Percentiles rank a stretch among this genome's conserved stretches.
Conservation (phyloP, 2,329 filamentous ascomycete species). For the Metarhizium rileyi region DNA sequence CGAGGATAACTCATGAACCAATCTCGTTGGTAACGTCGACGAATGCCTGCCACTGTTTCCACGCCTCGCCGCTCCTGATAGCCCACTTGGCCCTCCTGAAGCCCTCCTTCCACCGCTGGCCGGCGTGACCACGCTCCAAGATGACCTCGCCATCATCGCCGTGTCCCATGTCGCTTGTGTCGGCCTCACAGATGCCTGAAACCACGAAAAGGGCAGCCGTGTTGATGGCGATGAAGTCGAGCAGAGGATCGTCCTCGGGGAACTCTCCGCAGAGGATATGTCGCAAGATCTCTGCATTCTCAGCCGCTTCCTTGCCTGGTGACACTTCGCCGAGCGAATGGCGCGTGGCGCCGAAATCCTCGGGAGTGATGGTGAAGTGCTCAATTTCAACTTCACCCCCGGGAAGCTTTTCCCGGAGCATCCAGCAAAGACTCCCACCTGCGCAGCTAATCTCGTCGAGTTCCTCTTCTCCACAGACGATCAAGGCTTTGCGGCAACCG, state of each 20-base stretch:
- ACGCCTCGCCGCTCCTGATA: conserved; percentile 76
- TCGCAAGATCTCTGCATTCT: conserved; percentile 80
- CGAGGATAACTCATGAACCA: conserved; percentile 7
- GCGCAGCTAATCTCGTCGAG: conserved; percentile 93
- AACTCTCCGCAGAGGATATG: conserved; percentile 67
- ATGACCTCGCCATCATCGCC: conserved; percentile 76
- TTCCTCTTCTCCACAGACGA: conserved; percentile 90
- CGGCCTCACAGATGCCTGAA: conserved; percentile 77
- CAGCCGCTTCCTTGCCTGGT: conserved; percentile 71
- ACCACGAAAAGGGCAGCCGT: conserved; percentile 80
- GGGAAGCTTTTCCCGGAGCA: conserved; percentile 44
- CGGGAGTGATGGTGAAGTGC: conserved; percentile 67
- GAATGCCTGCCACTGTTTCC: conserved; percentile 73
- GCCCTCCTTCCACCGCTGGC: conserved; percentile 90
- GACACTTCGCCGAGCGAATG: conserved; percentile 73
- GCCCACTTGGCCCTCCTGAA: conserved; percentile 81
- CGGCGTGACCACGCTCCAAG: conserved; percentile 72
- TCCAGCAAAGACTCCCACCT: conserved; percentile 83
- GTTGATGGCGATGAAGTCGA: conserved; percentile 93
- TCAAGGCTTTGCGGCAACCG: conserved; percentile 72
- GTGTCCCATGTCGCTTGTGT: conserved; percentile 67
- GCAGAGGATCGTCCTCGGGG: conserved; percentile 66
- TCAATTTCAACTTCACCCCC: conserved; percentile 46
- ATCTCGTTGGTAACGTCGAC: conserved; percentile 67
- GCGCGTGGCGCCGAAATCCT: conserved; percentile 74